A percentile compares a stretch with the other conserved stretches of the same genome.
Evolutionary conservation across 2,329 filamentous ascomycete species (phyloP).

Genomic region (Polychaeton citri): DNA sequence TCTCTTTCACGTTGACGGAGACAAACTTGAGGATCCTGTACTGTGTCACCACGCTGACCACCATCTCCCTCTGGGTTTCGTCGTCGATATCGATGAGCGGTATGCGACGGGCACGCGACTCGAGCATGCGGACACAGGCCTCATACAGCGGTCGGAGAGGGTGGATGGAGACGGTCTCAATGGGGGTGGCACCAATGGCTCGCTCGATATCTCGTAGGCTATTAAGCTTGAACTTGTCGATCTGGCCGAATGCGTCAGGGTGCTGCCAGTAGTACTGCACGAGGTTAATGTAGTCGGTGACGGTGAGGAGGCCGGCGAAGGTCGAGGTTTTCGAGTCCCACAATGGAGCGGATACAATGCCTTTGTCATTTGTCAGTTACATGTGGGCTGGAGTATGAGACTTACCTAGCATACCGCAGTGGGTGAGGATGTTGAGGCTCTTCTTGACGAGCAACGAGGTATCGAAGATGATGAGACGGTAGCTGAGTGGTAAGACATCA

Average conservation of each 20-base stretch:
- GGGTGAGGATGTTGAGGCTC: conserved; percentile 85
- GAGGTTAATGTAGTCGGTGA: conserved; percentile 95
- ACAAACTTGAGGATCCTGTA: conserved; percentile 99
- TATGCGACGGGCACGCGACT: conserved; percentile 83
- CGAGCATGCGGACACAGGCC: conserved; percentile 85
- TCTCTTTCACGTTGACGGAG: conserved; percentile 84
- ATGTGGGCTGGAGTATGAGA: not conserved
- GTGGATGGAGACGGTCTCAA: conserved; percentile 93
- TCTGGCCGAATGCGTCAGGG: conserved; percentile 73
- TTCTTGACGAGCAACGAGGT: conserved; percentile 93
- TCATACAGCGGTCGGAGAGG: conserved; percentile 85
- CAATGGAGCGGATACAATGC: conserved; percentile 90
- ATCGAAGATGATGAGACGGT: conserved; percentile 90
- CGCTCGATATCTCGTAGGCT: conserved; percentile 93
- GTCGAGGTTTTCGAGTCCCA: conserved; percentile 92
- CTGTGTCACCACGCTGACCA: conserved; percentile 94
- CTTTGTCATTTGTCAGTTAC: conserved; percentile 32
- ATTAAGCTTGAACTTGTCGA: conserved; percentile 87
- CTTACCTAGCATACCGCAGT: conserved; percentile 57
- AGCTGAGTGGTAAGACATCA: conserved; percentile 91
- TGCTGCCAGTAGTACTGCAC: conserved; percentile 99
- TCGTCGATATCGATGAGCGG: conserved; percentile 88
- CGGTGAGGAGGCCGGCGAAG: conserved; percentile 88
- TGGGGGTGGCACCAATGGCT: conserved; percentile 76
- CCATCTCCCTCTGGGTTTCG: conserved; percentile 81